Percentiles rank a stretch among this genome's conserved stretches.
Evolutionary conservation across 805 yeast species (phyloP).

Genomic region (Scheffersomyces spartinae): DNA sequence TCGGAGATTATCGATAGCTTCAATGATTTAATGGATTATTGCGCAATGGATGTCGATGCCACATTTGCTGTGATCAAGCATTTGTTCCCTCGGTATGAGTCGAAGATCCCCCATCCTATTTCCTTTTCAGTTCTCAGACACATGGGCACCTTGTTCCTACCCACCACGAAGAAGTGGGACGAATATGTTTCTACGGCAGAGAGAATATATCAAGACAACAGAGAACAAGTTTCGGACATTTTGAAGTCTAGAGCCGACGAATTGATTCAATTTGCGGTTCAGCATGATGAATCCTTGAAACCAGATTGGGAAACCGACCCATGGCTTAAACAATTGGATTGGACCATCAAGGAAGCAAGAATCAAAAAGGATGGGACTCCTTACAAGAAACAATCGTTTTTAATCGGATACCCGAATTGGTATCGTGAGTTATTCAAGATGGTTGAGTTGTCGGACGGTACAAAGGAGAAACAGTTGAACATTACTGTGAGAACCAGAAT

Average conservation of each 20-base stretch:
- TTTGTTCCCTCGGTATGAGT: slow-evolving; percentile 56
- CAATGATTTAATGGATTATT: slow-evolving; percentile 56
- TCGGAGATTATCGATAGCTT: slow-evolving; percentile 44
- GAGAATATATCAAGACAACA: slow-evolving; percentile 45
- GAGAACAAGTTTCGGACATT: slow-evolving; percentile 42
- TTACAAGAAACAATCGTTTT: slow-evolving; percentile 54
- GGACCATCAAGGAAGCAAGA: slow-evolving; percentile 57
- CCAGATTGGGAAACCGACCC: slow-evolving; percentile 52
- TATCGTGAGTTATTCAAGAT: slow-evolving; percentile 47
- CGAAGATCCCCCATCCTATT: slow-evolving; percentile 84
- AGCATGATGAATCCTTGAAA: slow-evolving; percentile 25
- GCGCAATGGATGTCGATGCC: slow-evolving; percentile 73
- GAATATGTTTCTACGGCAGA: slow-evolving; percentile 64
- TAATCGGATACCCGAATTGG: slow-evolving; percentile 95
- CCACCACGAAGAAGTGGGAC: slow-evolving; percentile 68
- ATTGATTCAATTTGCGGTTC: slow-evolving; percentile 30
- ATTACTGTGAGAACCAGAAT: slow-evolving; percentile 64
- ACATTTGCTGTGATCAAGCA: slow-evolving; percentile 61
- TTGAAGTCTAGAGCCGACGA: slow-evolving; percentile 50
- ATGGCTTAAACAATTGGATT: slow-evolving; percentile 84
- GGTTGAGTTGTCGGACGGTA: slow-evolving; percentile 18
- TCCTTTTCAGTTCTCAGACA: slow-evolving; percentile 79
- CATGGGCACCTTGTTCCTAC: slow-evolving; percentile 63
- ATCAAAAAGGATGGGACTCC: slow-evolving; percentile 61
- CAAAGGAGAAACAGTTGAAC: slow-evolving; percentile 29